Evolutionary conservation across 768 basidiomycete species (phyloP), one percentile per base, ranked within the genome.

Genomic region (Lactifluus subvellereus): DNA sequence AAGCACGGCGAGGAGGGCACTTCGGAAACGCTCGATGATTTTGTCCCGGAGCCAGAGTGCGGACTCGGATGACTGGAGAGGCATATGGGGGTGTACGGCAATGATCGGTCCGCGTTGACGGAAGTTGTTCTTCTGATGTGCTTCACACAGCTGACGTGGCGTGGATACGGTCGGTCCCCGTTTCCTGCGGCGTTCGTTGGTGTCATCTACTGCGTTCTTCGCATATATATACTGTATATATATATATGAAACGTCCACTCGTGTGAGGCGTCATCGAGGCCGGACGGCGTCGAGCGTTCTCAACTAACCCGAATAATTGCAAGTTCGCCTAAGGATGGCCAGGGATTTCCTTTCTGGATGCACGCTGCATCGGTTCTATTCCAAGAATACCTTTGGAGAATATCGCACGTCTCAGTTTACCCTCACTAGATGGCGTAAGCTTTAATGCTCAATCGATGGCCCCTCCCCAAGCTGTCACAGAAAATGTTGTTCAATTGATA

Each of bases 1-100:
- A 50, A 99, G 81, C 20, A 94, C 74, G 62, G 75, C 76, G 51
- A 95, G 78, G 30, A 94, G 71, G 18, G 84, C 71, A 60, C 80
- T 76, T 20, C 78, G 77, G 11, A 75, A 74, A 49, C 62, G 66
- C 42, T 61, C 62, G 33, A 68, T 18, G 30, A 60, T 61, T 22
- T 52, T 52, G 57, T 68, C 64, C 16, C 54, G 64, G 42, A 74
- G 56, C 70, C 71, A 68, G 59, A 4, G 43, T 47, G 61, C 57
- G 51, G 27, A 27, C 27, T 27, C 27, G 27, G 18, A 71, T 59
- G 77, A 67, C 70, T 62, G 60, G 59, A 67, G 8, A 38, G 52
- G n/a, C 55, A 54, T 40, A 58, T 33, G 6, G 16, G 54, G 42
- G 50, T 38, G 27, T 33, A 52, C 51, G 55, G 59, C 16, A 50